phyloP scores from a whole-genome alignment of 2,329 filamentous ascomycete species.

The Penicillium glabrum region DNA sequence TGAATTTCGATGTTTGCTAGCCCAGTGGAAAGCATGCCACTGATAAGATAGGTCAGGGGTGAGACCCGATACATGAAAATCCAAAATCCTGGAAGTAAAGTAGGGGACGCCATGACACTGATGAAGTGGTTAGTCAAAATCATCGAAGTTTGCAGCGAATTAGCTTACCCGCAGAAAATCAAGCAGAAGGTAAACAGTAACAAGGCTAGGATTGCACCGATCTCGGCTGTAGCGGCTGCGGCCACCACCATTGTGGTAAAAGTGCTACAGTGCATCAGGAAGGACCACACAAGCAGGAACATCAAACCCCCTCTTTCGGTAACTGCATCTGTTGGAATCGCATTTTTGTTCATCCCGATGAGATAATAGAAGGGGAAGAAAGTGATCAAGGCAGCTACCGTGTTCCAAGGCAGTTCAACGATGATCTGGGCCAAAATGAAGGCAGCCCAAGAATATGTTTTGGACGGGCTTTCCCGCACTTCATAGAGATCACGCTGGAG shows the following conservation, averaged over 20 bases:
- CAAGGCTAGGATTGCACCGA: not conserved
- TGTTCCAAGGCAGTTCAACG: slow-evolving; percentile 63
- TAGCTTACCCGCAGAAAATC: not conserved
- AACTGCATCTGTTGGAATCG: not conserved
- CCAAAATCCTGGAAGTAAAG: slow-evolving; percentile 4
- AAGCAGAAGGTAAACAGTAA: not conserved
- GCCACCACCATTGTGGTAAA: not conserved
- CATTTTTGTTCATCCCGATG: not conserved
- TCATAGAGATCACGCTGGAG: slow-evolving; percentile 58
- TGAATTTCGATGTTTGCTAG: not conserved
- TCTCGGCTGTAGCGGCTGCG: not conserved
- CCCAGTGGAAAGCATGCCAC: slow-evolving; percentile 3
- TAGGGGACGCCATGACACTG: not conserved
- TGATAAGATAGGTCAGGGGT: slow-evolving; percentile 4
- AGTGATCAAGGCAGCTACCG: not conserved
- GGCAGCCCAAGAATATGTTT: slow-evolving; percentile 61
- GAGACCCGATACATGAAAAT: slow-evolving; percentile 9
- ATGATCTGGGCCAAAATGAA: slow-evolving; percentile 60
- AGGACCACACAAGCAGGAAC: not conserved
- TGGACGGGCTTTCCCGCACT: slow-evolving; percentile 59
- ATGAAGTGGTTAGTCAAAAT: not conserved
- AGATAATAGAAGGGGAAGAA: not conserved
- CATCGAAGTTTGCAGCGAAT: not conserved
- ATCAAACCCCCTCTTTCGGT: not conserved
- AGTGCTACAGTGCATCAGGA: not conserved